A percentile compares a stretch with the other conserved stretches of the same genome.
Conservation (phyloP, 2,329 filamentous ascomycete species). For the Microdochium bolleyi region DNA sequence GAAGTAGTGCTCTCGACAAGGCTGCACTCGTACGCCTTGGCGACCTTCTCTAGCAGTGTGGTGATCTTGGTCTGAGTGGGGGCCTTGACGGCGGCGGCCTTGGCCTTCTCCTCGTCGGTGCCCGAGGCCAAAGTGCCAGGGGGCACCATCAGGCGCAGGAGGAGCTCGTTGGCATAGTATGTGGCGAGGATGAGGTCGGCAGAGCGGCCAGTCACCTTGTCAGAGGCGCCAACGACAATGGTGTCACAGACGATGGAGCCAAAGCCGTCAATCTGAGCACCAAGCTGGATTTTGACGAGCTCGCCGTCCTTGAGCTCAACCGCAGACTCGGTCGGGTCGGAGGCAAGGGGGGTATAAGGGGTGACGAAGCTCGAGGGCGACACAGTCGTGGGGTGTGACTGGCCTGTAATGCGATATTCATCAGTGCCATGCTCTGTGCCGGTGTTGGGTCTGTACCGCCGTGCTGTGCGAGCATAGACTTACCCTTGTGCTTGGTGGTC, state of each 20-base stretch:
- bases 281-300: slow-evolving; percentile 95
- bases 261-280: slow-evolving; percentile 96
- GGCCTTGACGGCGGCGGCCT: slow-evolving; percentile 74
- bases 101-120: slow-evolving; percentile 91
- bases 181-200: slow-evolving; percentile 88
- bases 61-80: slow-evolving; percentile 84
- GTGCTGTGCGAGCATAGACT: slow-evolving; percentile 15
- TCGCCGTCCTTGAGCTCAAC: slow-evolving; percentile 76
- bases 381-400: slow-evolving; percentile 89
- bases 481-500: slow-evolving; percentile 97
- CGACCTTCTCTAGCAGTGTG: slow-evolving; percentile 80
- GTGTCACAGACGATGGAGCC: slow-evolving; percentile 95
- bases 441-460: background rate
- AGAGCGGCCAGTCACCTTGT: slow-evolving; percentile 63
- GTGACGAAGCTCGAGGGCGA: slow-evolving; percentile 93
- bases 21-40: slow-evolving; percentile 83
- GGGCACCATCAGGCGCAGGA: slow-evolving; percentile 84
- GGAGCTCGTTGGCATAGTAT: slow-evolving; percentile 90
- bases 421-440: background rate
- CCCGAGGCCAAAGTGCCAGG: slow-evolving; percentile 77
- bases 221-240: slow-evolving; percentile 61
- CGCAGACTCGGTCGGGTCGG: slow-evolving; percentile 78
- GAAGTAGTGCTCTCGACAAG: slow-evolving; percentile 97
- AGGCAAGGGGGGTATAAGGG: slow-evolving; percentile 86
- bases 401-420: slow-evolving; percentile 42